These are phyloP conservation scores for Amphibolis antarctica DNA, from an alignment of 106 monocot genomes.

Conservation along the genomic window DNA sequence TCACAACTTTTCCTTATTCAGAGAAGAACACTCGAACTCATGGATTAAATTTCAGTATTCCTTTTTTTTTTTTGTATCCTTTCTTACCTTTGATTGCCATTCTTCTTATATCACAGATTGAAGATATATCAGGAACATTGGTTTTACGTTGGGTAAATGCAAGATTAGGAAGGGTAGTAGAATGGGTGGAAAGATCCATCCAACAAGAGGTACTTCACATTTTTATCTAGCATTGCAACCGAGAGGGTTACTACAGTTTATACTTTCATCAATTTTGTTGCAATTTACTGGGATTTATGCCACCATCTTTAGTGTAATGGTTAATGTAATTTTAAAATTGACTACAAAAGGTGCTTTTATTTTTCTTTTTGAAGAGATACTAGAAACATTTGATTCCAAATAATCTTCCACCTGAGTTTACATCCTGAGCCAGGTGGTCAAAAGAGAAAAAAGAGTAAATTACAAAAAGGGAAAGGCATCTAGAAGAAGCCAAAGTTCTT, in stretches of 20 bases:
- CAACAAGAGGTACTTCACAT: constrained; percentile 56
- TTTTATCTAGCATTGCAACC: not conserved
- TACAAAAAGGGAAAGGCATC: too few relatives aligned
- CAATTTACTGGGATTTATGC: not conserved
- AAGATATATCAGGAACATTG: constrained; percentile 75
- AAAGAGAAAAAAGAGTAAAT: too few relatives aligned
- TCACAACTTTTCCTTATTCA: too few relatives aligned
- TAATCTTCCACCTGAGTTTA: too few relatives aligned
- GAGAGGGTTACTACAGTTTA: not conserved
- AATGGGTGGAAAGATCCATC: constrained; percentile 73
- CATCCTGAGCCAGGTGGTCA: too few relatives aligned
- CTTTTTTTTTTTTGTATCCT: not conserved
- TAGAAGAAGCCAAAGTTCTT: too few relatives aligned
- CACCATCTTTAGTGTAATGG: not conserved
- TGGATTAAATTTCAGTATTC: not conserved
- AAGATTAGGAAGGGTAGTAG: constrained; percentile 64
- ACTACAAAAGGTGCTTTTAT: not conserved
- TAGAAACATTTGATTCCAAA: too few relatives aligned
- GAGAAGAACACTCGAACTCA: too few relatives aligned
- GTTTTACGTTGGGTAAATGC: constrained; percentile 87
- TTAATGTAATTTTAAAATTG: not conserved
- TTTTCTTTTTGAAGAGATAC: not conserved
- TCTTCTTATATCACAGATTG: constrained; percentile 39
- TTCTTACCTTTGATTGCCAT: not conserved
- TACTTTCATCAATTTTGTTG: not conserved